phyloP scores from a whole-genome alignment of 108 stramenopile genomes.

The Bacterosira constricta region DNA sequence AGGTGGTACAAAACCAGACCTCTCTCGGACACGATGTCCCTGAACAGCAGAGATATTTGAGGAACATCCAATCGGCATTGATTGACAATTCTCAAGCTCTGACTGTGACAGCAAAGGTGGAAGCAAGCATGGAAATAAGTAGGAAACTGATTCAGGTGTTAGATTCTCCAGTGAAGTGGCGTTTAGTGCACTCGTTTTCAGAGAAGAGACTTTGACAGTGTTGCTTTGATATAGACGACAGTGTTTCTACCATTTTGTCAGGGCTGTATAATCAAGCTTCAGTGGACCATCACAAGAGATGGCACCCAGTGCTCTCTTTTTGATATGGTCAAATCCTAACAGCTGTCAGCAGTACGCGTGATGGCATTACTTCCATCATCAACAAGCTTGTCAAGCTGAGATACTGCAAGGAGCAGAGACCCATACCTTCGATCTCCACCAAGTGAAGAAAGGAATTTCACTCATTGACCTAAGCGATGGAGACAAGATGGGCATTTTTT shows the following conservation, averaged over 20 bases:
- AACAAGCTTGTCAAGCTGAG: slow-evolving; percentile 14
- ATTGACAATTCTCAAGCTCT: neutral
- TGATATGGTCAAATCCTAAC: slow-evolving; percentile 7
- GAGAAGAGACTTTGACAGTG: slow-evolving; percentile 12
- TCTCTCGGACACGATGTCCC: slow-evolving; percentile 24
- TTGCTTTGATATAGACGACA: slow-evolving; percentile 1
- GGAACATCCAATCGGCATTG: neutral
- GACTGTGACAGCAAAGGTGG: neutral
- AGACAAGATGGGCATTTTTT: no score
- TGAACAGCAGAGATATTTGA: slow-evolving; percentile 21
- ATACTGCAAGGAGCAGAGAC: slow-evolving; percentile 15
- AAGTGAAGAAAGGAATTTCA: slow-evolving; percentile 14
- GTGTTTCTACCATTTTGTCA: slow-evolving; percentile 3
- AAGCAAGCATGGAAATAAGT: slow-evolving; percentile 18
- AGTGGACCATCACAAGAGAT: slow-evolving; percentile 5
- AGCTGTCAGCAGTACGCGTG: no score
- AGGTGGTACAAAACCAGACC: slow-evolving; percentile 21
- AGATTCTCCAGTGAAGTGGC: neutral
- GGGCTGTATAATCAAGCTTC: slow-evolving; percentile 24
- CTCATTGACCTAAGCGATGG: no score
- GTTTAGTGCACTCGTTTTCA: neutral
- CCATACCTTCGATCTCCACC: slow-evolving; percentile 21
- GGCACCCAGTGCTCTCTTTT: slow-evolving; percentile 4
- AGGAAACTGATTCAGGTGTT: neutral
- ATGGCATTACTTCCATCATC: neutral